Base-by-base conservation (phyloP, 495 filamentous ascomycete genomes). In the Penicillium psychrofluorescens region DNA sequence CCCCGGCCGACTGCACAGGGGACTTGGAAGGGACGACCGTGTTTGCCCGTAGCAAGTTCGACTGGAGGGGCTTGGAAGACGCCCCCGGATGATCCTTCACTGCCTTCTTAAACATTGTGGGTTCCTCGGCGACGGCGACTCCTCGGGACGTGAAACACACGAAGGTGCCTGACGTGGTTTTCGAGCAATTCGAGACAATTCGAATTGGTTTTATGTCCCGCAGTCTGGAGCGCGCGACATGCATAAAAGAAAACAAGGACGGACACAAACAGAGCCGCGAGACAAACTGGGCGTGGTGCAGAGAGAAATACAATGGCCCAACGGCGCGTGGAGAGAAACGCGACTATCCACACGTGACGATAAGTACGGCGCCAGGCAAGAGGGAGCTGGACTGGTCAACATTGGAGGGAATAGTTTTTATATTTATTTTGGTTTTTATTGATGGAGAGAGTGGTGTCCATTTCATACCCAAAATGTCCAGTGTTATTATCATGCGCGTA, bases 101-200 rank as follows among this genome's bases (percentile, higher is more conserved):
- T 7, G 69, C 69, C 44, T 69, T 70, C 31, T 66, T 67, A 36
- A 73, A 73, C 69, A 73, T 72, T 6, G 44, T 43, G 36, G 15
- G 40, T 43, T 53, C 49, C 34, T 53, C 53, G 31, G 43, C 34
- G 29, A 44, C 47, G 16, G 40, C 41, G 35, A 36, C 34, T 6
- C 41, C 46, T 27, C 54, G 58, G 29, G 50, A 41, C 28, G 48
- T 44, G 27, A 59, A 63, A 50, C 53, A 64, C 43, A 47, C 43
- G 32, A 50, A 56, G 38, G 46, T 40, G 37, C 38, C 53, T 45
- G 50, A 48, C 34, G 53, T 33, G 31, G 38, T 57, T 40, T 46
- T 37, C 40, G 45, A 49, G 43, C 52, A 54, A 58, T 54, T 55
- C 32, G 50, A 52, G 38, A 56, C 27, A 36, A 38, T 49, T 46